These are phyloP conservation scores for Orbilia oligospora DNA, from an alignment of 2,329 filamentous ascomycete species.

Conservation along the genomic window DNA sequence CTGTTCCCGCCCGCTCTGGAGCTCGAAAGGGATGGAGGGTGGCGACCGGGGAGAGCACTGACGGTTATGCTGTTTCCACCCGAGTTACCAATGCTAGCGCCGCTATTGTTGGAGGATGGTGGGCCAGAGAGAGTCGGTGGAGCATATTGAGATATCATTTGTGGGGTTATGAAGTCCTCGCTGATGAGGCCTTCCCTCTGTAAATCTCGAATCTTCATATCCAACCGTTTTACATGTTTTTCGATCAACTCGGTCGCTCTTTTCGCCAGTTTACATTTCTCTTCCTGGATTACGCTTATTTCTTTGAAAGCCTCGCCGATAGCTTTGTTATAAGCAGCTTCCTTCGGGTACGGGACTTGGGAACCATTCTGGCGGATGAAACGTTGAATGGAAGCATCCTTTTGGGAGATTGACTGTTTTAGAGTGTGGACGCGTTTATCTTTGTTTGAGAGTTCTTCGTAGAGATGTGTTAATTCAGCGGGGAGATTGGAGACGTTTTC, in stretches of 20 bases:
- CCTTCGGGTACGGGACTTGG: conserved; percentile 80
- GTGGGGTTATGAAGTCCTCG: conserved; percentile 70
- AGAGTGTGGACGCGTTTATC: conserved; percentile 80
- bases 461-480: conserved; percentile 84
- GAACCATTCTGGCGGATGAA: conserved; percentile 84
- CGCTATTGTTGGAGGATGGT: neutral
- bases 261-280: conserved; percentile 79
- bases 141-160: conserved; percentile 66
- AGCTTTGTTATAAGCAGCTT: conserved; percentile 76
- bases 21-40: conserved; percentile 30
- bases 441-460: conserved; percentile 86
- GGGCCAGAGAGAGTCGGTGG: conserved; percentile 35
- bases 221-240: conserved; percentile 71
- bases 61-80: conserved; percentile 23
- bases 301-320: conserved; percentile 78
- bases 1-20: neutral
- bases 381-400: conserved; percentile 82
- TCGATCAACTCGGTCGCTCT: conserved; percentile 70
- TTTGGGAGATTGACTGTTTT: conserved; percentile 77
- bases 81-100: neutral
- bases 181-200: conserved; percentile 71
- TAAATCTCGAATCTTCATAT: conserved; percentile 71
- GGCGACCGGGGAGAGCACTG: conserved; percentile 21
- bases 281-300: conserved; percentile 79
- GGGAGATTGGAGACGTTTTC: conserved; percentile 75